Evolutionary conservation across 768 basidiomycete genomes (phyloP).

Genomic region (Suillus sp.): DNA sequence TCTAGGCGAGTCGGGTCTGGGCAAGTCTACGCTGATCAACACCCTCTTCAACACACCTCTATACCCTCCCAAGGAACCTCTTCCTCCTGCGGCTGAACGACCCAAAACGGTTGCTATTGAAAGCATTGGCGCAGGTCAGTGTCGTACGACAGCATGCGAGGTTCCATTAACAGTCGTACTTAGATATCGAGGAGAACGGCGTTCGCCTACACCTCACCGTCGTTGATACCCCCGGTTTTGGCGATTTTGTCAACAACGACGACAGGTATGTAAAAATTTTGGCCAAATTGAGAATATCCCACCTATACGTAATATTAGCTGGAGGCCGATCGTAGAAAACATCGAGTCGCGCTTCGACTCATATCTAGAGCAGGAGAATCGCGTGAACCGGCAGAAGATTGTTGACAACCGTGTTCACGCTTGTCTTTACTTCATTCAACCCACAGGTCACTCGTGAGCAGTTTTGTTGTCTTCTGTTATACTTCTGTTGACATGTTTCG

Average conservation of each 20-base stretch:
- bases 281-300: slow-evolving; percentile 17
- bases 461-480: background rate
- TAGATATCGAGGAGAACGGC: slow-evolving; percentile 99
- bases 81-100: slow-evolving; percentile 82
- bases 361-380: slow-evolving; percentile 97
- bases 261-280: slow-evolving; percentile 66
- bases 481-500: background rate
- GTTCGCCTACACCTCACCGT: slow-evolving; percentile 97
- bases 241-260: slow-evolving; percentile 99
- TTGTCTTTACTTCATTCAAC: slow-evolving; percentile 98
- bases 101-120: slow-evolving; percentile 96
- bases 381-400: slow-evolving; percentile 92
- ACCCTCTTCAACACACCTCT: slow-evolving; percentile 97
- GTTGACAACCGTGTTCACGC: slow-evolving; percentile 98
- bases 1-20: slow-evolving; percentile 94
- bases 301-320: slow-evolving; percentile 51
- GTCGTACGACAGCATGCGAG: slow-evolving; percentile 15
- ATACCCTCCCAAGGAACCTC: slow-evolving; percentile 85
- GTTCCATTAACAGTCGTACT: slow-evolving; percentile 13
- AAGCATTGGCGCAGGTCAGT: slow-evolving; percentile 94
- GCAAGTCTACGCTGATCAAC: slow-evolving; percentile 98
- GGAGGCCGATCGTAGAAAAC: slow-evolving; percentile 98
- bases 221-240: slow-evolving; percentile 98
- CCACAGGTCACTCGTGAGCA: slow-evolving; percentile 94
- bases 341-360: slow-evolving; percentile 98